phyloP scores from a whole-genome alignment of 2,329 filamentous ascomycete genomes.

The Penicillium thymicola region DNA sequence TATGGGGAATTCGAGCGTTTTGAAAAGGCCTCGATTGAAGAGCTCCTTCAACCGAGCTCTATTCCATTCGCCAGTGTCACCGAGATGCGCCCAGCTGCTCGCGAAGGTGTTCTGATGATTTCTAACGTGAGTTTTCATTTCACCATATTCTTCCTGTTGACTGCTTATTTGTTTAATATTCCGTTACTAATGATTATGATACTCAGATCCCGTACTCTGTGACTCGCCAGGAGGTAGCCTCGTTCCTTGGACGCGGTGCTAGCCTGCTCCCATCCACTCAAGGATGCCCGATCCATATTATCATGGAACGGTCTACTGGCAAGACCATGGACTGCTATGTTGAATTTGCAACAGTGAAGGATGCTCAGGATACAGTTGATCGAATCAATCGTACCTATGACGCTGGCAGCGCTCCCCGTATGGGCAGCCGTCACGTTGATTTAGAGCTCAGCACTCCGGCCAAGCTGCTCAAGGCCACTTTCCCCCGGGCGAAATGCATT shows the following conservation, averaged over 20 bases:
- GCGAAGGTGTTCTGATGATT: slow-evolving; percentile 1
- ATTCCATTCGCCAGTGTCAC: not conserved
- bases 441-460: slow-evolving; percentile 48
- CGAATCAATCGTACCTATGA: slow-evolving; percentile 37
- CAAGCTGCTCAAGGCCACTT: slow-evolving; percentile 50
- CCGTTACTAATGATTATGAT: not conserved
- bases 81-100: not conserved
- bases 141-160: not conserved
- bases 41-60: not conserved
- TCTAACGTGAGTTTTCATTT: slow-evolving; percentile 1
- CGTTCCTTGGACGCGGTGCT: slow-evolving; percentile 46
- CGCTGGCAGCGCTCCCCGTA: slow-evolving; percentile 39
- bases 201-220: slow-evolving; percentile 50
- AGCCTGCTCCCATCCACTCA: slow-evolving; percentile 35
- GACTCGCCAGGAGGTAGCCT: slow-evolving; percentile 48
- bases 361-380: slow-evolving; percentile 40
- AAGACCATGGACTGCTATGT: slow-evolving; percentile 56
- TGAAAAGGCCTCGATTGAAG: not conserved
- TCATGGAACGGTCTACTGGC: slow-evolving; percentile 56
- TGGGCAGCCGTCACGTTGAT: slow-evolving; percentile 49
- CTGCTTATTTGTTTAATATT: slow-evolving; percentile 1
- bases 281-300: slow-evolving; percentile 53
- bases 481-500: slow-evolving; percentile 52
- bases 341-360: slow-evolving; percentile 40
- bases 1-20: not conserved